Base-by-base conservation (phyloP, 2,329 filamentous ascomycete species). In the Xylariaceae sp. region DNA sequence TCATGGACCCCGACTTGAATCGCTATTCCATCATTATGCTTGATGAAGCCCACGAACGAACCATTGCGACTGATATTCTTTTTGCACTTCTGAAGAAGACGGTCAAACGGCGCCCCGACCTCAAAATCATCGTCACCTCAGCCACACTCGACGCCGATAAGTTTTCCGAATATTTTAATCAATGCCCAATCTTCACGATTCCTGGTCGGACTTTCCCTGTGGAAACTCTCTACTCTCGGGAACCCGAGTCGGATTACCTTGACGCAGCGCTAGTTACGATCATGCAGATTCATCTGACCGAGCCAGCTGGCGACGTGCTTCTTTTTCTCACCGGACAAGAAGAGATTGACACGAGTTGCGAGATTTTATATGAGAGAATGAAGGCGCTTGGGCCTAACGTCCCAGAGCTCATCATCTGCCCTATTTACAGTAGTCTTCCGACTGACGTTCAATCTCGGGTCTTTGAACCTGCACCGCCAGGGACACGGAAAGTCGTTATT, bases 11-110 rank as follows among this genome's bases (percentile, higher is more conserved):
- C 0, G 87, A 96, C 61, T 73, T 99, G 58, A 87, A 81, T 63
- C 83, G 88, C 57, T 99, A 99, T 66, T 95, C 90, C 1, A 90
- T 94, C 53, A 96, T 99, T 63, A 99, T 99, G 86, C 79, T 99
- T 60, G 94, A 99, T 67, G 94, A 99, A 66, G 94, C 94, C 4
- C 94, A 99, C 82, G 94, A 99, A 68, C 85, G 94, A 52, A 99
- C 94, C 0, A 95, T 99, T 60, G 83, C 92, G 0, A 99, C 94
- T 0, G 54, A 99, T 70, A 90, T 99, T 2, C 77, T 99, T 2
- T 97, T 99, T 66, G 92, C 90, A 0, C 71, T 99, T 49, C 73
- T 99, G 42, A 99, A 99, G 70, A 96, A 97, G 73, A 92, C 94
- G 0, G 69, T 96, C 17, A 90, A 91, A 68, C 78, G 87, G 56